Evolutionary conservation across 2,329 filamentous ascomycete species (phyloP).

Genomic region (Seiridium unicorne): DNA sequence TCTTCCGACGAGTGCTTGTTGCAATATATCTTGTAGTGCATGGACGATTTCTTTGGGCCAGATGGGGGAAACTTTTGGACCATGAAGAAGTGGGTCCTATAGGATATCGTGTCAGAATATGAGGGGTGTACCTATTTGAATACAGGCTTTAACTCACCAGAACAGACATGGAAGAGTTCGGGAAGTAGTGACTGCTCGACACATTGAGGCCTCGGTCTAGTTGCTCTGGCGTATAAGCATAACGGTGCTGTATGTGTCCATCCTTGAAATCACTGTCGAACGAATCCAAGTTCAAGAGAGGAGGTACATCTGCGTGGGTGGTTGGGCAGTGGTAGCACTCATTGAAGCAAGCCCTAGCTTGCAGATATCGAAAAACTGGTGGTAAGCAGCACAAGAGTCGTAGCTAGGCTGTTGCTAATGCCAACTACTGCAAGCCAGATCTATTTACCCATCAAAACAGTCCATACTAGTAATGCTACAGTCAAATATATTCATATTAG

Average conservation of each 20-base stretch:
- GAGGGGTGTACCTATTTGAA: too few relatives aligned
- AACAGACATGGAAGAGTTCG: conserved; percentile 49
- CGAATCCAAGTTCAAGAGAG: conserved; percentile 20
- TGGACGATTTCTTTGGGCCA: conserved; percentile 46
- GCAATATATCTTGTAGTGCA: conserved; percentile 63
- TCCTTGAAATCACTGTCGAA: conserved; percentile 51
- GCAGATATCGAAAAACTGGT: too few relatives aligned
- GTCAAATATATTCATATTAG: too few relatives aligned
- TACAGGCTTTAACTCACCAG: conserved; percentile 35
- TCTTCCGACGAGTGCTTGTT: conserved; percentile 58
- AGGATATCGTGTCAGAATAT: not conserved
- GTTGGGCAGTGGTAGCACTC: conserved; percentile 50
- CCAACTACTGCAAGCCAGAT: too few relatives aligned
- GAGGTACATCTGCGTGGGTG: conserved; percentile 43
- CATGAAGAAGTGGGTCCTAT: conserved; percentile 61
- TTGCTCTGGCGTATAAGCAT: conserved; percentile 45
- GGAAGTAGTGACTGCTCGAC: conserved; percentile 47
- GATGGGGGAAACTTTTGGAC: conserved; percentile 61
- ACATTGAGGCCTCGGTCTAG: conserved; percentile 43
- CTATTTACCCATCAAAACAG: too few relatives aligned
- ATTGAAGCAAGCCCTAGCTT: conserved; percentile 33
- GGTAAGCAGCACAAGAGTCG: too few relatives aligned
- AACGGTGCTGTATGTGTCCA: conserved; percentile 49
- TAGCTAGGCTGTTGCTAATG: too few relatives aligned
- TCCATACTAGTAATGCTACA: too few relatives aligned